Evolutionary conservation across 495 filamentous ascomycete genomes (phyloP).

Genomic region (Letharia lupina): DNA sequence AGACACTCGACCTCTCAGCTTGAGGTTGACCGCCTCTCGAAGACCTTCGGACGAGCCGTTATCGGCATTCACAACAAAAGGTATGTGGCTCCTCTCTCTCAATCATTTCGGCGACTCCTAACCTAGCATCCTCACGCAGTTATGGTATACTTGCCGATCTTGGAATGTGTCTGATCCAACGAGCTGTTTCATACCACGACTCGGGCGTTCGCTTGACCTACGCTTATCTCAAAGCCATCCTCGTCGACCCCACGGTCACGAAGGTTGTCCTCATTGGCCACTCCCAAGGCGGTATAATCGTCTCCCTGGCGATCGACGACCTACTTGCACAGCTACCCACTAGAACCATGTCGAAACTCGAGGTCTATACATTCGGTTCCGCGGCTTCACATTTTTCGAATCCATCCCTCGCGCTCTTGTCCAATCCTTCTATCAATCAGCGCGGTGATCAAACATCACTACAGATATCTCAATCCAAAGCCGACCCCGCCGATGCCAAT

Average conservation of each 20-base stretch:
- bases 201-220: conserved; percentile 53
- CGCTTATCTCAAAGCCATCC: conserved; percentile 45
- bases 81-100: conserved; percentile 27
- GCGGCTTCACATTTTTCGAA: conserved; percentile 88
- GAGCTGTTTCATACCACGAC: conserved; percentile 66
- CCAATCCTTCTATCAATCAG: background rate
- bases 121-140: conserved; percentile 20
- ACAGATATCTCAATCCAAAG: conserved; percentile 20
- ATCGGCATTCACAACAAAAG: conserved; percentile 80
- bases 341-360: conserved; percentile 28
- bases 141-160: conserved; percentile 65
- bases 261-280: conserved; percentile 75
- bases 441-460: conserved; percentile 10
- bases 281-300: conserved; percentile 75
- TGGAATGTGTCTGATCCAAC: conserved; percentile 67
- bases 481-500: conserved; percentile 13
- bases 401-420: conserved; percentile 40
- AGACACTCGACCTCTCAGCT: conserved; percentile 53
- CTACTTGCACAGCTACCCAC: conserved; percentile 65
- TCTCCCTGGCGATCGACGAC: conserved; percentile 67
- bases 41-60: conserved; percentile 66
- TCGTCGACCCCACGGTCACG: conserved; percentile 49
- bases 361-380: conserved; percentile 80
- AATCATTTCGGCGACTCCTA: background rate
- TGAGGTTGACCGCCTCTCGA: conserved; percentile 62